Evolutionary conservation across 202 grass and related monocot genomes (phyloP), one percentile per base, ranked within the genome.

Genomic region (Hordeum pubiflorum): DNA sequence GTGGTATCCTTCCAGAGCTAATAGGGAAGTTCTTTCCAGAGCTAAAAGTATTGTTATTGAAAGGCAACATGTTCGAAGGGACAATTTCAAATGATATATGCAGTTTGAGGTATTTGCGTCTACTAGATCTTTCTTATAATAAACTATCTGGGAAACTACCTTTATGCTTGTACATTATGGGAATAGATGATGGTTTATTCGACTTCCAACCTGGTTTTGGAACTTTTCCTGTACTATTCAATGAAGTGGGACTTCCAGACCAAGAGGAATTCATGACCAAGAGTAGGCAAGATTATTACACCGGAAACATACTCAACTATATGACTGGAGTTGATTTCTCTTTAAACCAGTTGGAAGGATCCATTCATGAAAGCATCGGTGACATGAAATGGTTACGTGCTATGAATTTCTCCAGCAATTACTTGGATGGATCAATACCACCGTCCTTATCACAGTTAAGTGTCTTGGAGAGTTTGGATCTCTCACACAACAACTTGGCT

Each of bases 281-380:
- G 76, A 5, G 52, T 5, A 63, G 86, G 21, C 3, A 23, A 0
- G 76, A 81, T 13, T 2, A 23, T 0, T 85, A 85, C 17, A 39
- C 3, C 17, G 32, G 38, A 1, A 12, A 46, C 1, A 46, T 64
- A 15, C 61, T 81, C 14, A 14, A 18, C 64, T 18, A 12, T 9
- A 52, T 75, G 27, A 15, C 58, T 73, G 26, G 59, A 12, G n/a
- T 89, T 6, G 86, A 89, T 22, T 40, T 89, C 3, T 89, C 87
- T 81, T 77, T 70, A 0, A 89, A 85, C 50, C 37, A 76, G 26
- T 32, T 89, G 60, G 9, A 17, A 26, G 87, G 87, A 65, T 48
- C 39, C 21, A 81, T 89, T 64, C 70, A 62, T 17, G 37, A 85
- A 38, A 5, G 68, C 3, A 74, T 85, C 7, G 77, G 76, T 23